These are phyloP conservation scores for Trichoderma reesei DNA, from an alignment of 495 filamentous ascomycete genomes.

Conservation along the genomic window DNA sequence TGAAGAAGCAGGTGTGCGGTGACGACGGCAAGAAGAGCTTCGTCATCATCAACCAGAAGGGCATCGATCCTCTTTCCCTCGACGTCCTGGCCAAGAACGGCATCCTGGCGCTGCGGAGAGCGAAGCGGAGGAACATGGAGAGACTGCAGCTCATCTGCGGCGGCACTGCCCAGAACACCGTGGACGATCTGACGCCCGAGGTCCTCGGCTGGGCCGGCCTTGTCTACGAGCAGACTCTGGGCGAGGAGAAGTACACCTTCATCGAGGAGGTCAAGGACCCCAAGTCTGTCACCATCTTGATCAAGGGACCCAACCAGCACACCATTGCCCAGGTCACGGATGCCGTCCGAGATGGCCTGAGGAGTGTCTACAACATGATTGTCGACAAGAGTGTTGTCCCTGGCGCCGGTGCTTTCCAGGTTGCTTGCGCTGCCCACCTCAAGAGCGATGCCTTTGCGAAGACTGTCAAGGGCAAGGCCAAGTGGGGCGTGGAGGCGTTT, in stretches of 20 bases:
- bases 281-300: constrained; percentile 95
- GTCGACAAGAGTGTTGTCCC: constrained; percentile 92
- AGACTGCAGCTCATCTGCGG: constrained; percentile 89
- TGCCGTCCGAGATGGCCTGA: constrained; percentile 89
- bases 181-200: constrained; percentile 83
- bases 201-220: constrained; percentile 91
- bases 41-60: constrained; percentile 98
- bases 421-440: constrained; percentile 85
- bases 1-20: constrained; percentile 97
- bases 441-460: constrained; percentile 72
- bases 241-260: constrained; percentile 98
- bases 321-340: constrained; percentile 95
- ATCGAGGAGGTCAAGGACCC: constrained; percentile 97
- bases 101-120: constrained; percentile 84
- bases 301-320: constrained; percentile 95
- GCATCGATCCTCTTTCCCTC: constrained; percentile 90
- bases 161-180: constrained; percentile 85
- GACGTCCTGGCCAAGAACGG: constrained; percentile 97
- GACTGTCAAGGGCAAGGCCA: constrained; percentile 92
- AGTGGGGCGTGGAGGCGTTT: constrained; percentile 88
- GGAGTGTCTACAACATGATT: constrained; percentile 98
- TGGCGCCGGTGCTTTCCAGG: constrained; percentile 91
- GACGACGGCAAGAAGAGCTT: constrained; percentile 91
- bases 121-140: constrained; percentile 98
- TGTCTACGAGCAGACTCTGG: constrained; percentile 94